Evolutionary conservation across 1,284 basidiomycete species (phyloP), one percentile per base, ranked within the genome.

Genomic region (Schizophyllum amplum): DNA sequence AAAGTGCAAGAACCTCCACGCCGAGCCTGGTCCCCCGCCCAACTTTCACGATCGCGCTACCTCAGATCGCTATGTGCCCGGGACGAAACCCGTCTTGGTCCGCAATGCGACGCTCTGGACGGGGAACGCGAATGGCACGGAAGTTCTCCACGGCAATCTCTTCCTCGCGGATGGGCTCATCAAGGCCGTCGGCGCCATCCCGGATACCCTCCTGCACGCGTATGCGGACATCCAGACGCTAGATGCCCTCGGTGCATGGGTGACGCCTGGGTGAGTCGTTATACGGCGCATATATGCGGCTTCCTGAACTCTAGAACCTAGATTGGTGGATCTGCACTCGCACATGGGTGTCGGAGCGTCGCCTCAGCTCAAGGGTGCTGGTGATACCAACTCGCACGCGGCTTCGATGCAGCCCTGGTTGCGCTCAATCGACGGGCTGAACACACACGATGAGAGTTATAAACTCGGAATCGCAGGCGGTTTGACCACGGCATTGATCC

Each of bases 71-170:
- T 89, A 77, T 61, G 87, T 83, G 15, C 66, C 70, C 0, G 83
- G 82, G 0, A 85, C 86, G 0, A 69, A 69, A 1, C 68, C 84
- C 1, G 76, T 81, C 4, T 72, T 87, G 55, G 78, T 94, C 61
- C 77, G 75, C 64, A 92, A 94, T 65, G 90, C 83, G 1, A 86
- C 81, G 3, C 76, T 94, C n/a, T 92, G 90, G 88, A 93, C 90
- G 0, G 91, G 90, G 0, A 77, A 76, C 47, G 63, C 79, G 22
- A 76, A 80, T 49, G 86, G 84, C 1, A 72, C 70, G 4, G 80
- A 90, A 64, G 72, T 90, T 17, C 67, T 90, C 5, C 68, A 75
- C 51, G 86, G 82, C 48, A 79, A 84, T 59, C 64, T 87, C 2
- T 63, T 82, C 11, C 65, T 87, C 20, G 75, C 81, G 58, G 71